These are phyloP conservation scores for Fraxinus excelsior DNA, from an alignment of 257 asterid species.

Conservation along the genomic window DNA sequence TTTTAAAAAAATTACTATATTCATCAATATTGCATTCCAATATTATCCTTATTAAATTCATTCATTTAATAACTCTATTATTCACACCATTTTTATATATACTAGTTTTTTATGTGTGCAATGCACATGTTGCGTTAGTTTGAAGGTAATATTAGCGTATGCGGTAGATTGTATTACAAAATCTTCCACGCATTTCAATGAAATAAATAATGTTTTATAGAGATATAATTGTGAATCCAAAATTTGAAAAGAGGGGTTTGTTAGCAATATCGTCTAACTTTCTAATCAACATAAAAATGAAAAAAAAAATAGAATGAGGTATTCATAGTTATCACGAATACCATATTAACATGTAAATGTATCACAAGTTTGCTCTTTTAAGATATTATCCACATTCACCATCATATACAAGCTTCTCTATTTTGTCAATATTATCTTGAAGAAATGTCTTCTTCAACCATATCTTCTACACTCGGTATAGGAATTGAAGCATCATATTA, in stretches of 20 bases:
- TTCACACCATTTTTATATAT: no score
- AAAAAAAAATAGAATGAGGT: background rate
- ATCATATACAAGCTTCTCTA: slow-evolving; percentile 9
- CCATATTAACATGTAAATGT: background rate
- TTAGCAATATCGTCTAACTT: background rate
- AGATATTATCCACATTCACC: slow-evolving; percentile 21
- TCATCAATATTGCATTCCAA: no score
- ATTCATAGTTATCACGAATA: background rate
- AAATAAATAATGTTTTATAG: no score
- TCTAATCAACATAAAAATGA: background rate
- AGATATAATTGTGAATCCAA: no score
- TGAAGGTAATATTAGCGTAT: no score
- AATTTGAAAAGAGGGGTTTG: background rate
- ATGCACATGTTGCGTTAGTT: no score
- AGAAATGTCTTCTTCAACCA: slow-evolving; percentile 68
- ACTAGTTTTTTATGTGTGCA: no score
- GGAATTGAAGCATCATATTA: slow-evolving; percentile 52
- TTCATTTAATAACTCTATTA: no score
- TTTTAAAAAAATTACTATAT: no score
- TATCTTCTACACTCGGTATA: slow-evolving; percentile 55
- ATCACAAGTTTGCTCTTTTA: background rate
- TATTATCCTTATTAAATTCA: no score
- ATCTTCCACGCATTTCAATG: no score
- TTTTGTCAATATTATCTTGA: slow-evolving; percentile 58
- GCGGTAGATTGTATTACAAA: no score